phyloP scores from a whole-genome alignment of 73 alveolate species.

The Halteria grandinella region DNA sequence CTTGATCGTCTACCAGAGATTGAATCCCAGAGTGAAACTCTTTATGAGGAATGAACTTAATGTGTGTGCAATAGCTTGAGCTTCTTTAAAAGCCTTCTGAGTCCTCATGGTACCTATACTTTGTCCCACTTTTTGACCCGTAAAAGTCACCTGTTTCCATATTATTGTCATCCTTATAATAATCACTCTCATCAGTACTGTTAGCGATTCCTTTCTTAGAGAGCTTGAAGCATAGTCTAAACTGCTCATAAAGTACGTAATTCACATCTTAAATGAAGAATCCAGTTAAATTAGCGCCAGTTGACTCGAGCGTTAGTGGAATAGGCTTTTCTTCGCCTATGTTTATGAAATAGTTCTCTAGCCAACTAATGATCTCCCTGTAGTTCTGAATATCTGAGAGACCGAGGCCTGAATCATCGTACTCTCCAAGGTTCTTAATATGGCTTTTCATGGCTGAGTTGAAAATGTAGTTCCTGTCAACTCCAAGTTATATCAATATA shows the following conservation, averaged over 20 bases:
- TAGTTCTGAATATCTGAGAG: conserved; percentile 11
- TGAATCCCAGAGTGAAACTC: not conserved
- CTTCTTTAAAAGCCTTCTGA: conserved; percentile 8
- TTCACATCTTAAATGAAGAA: conserved; percentile 52
- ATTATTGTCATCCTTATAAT: conserved; percentile 13
- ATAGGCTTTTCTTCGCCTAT: conserved; percentile 35
- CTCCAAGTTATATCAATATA: conserved; percentile 40
- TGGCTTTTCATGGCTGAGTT: conserved; percentile 32
- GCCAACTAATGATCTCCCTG: conserved; percentile 2
- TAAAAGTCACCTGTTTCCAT: conserved; percentile 3
- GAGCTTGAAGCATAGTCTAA: conserved; percentile 50
- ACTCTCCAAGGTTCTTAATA: not conserved
- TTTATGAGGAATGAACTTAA: conserved; percentile 6
- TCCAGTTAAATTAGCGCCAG: conserved; percentile 14
- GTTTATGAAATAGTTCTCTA: no score
- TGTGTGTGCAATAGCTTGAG: conserved; percentile 28
- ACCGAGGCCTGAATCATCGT: not conserved
- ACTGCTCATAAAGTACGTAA: conserved; percentile 40
- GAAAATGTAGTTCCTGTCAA: conserved; percentile 31
- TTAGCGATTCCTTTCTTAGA: conserved; percentile 23
- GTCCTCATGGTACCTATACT: not conserved
- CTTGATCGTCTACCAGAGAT: conserved; percentile 11
- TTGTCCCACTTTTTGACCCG: not conserved
- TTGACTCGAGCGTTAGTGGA: not conserved
- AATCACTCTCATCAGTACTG: not conserved